A percentile compares a stretch with the other conserved stretches of the same genome.
phyloP scores from a whole-genome alignment of 148 eudicot species.

The Camellia lanceoleosa region DNA sequence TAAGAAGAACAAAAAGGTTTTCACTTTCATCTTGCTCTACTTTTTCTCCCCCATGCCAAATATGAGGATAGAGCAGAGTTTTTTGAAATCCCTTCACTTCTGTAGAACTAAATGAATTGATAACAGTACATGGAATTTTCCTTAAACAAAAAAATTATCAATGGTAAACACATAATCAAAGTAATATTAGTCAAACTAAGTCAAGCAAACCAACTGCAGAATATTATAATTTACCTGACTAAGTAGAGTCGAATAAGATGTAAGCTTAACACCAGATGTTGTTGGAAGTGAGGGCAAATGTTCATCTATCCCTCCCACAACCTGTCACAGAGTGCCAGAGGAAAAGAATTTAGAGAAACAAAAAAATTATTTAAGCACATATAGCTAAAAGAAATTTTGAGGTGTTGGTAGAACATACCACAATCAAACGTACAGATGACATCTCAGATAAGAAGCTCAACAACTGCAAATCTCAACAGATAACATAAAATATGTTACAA shows the following conservation, averaged over 20 bases:
- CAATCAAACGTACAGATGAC: slow-evolving; percentile 72
- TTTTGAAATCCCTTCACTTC: neutral
- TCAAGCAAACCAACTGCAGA: neutral
- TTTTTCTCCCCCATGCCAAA: neutral
- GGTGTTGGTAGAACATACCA: slow-evolving; percentile 48
- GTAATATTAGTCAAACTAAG: neutral
- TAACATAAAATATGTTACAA: slow-evolving; percentile 2
- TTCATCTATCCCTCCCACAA: slow-evolving; percentile 84
- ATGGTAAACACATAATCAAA: neutral
- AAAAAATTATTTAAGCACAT: neutral
- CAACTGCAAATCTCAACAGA: slow-evolving; percentile 59
- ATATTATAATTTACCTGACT: slow-evolving; percentile 50
- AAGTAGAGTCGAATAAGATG: slow-evolving; percentile 65
- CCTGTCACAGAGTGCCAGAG: slow-evolving; percentile 37
- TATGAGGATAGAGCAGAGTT: neutral
- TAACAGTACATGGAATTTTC: neutral
- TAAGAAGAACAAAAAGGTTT: neutral
- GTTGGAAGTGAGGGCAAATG: slow-evolving; percentile 89
- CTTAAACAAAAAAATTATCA: slow-evolving; percentile 1
- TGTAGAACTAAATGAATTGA: neutral
- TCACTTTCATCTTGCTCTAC: no score
- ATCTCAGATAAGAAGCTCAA: slow-evolving; percentile 84
- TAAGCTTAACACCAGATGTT: slow-evolving; percentile 60
- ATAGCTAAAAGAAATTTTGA: neutral
- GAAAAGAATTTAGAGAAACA: slow-evolving; percentile 5